Evolutionary conservation across 2,329 filamentous ascomycete species (phyloP), one percentile per base, ranked within the genome.

Genomic region (Esteya vermicola): DNA sequence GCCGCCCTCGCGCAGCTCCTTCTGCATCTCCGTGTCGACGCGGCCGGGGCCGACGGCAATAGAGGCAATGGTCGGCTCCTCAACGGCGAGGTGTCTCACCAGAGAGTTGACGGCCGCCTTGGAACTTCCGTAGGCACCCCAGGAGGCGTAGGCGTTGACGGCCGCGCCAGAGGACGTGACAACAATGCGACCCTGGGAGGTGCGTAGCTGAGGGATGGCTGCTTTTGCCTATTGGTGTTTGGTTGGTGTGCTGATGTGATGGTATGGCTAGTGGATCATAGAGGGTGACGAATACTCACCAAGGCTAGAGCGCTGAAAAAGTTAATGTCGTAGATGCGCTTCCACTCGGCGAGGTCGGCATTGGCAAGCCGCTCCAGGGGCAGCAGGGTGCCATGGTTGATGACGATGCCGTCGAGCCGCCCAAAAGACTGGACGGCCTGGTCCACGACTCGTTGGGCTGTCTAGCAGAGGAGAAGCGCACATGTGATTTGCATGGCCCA

Each of bases 21-120:
- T 69, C 57, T 94, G 88, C 88, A 95, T 95, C 38, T 80, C 80
- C 0, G 88, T 95, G 53, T 94, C 82, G 8, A 93, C 81, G 34
- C 83, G 75, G 3, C 88, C 88, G 0, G 88, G 88, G 4, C 78
- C 68, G 26, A 95, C 64, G 0, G 83, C 68, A 1, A 94, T 61
- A 12, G 75, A 78, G 0, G 73, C 82, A 33, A 94, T 75, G 13
- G 78, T 67, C 1, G 80, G 76, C 57, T 94, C 88, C 54, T 95
- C 88, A 1, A 69, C 67, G 0, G 75, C 74, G 27, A 95, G 58
- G 27, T 88, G 85, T 32, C 70, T 60, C 1, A 78, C 77, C 6
- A 94, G 61, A 49, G 89, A 84, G 56, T 93, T 93, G 51, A 91
- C 55, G 1, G 82, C 85, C 0, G 85, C 85, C 60, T 94, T 94